These are phyloP conservation scores for Clavulina sp. DNA, from an alignment of 768 basidiomycete species.

Conservation along the genomic window DNA sequence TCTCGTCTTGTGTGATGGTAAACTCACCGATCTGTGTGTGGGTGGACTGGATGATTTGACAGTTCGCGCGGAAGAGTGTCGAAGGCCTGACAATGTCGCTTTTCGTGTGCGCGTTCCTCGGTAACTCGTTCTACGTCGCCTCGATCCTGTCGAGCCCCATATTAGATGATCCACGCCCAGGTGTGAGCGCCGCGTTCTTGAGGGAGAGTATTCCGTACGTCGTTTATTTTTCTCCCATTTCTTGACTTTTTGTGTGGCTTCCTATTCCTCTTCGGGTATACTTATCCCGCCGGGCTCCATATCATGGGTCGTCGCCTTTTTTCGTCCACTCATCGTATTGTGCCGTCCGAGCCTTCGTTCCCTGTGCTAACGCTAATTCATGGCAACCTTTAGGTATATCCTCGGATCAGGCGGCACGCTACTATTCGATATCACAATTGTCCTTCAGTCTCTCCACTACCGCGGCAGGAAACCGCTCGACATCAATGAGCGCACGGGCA, in stretches of 20 bases:
- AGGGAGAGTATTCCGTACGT: slow-evolving; percentile 74
- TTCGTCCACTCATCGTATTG: too few species aligned
- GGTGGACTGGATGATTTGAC: slow-evolving; percentile 16
- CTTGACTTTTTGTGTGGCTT: too few species aligned
- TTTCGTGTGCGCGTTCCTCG: slow-evolving; percentile 85
- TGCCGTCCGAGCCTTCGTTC: background rate
- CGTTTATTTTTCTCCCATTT: too few species aligned
- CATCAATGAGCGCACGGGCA: too few species aligned
- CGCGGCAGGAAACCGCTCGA: slow-evolving; percentile 15
- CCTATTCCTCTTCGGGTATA: too few species aligned
- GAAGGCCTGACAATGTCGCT: slow-evolving; percentile 87
- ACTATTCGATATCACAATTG: slow-evolving; percentile 82
- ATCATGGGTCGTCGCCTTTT: too few species aligned
- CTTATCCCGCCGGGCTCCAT: too few species aligned
- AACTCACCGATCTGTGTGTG: slow-evolving; percentile 1
- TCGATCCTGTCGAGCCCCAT: slow-evolving; percentile 74
- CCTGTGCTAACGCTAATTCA: background rate
- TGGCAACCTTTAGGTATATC: slow-evolving; percentile 43
- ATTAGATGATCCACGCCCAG: slow-evolving; percentile 31
- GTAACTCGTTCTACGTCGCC: slow-evolving; percentile 83
- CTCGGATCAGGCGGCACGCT: slow-evolving; percentile 87
- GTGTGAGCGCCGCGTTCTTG: slow-evolving; percentile 48
- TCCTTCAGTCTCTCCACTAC: slow-evolving; percentile 72
- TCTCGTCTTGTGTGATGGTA: background rate
- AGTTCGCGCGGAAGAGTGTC: slow-evolving; percentile 26